A percentile compares a stretch with the other conserved stretches of the same genome.
Evolutionary conservation across 2,329 filamentous ascomycete species (phyloP).

Genomic region (Ascomycota sp.): DNA sequence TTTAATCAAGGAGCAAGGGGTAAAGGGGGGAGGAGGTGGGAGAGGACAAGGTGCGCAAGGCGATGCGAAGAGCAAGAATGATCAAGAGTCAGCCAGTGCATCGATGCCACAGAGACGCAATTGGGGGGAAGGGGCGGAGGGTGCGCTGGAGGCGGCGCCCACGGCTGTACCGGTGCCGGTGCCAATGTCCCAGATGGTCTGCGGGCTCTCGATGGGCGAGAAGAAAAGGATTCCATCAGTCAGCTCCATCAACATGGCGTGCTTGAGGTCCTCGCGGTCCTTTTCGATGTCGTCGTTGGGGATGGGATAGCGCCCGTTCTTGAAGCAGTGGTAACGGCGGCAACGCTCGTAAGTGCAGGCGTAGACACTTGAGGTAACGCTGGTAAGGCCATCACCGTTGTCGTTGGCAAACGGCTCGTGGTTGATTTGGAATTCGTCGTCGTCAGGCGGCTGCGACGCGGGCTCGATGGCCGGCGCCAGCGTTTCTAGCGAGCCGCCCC

Average conservation of each 20-base stretch:
- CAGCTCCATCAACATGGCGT: slow-evolving; percentile 16
- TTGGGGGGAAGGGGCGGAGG: no score
- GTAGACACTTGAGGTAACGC: slow-evolving; percentile 3
- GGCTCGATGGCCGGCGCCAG: slow-evolving; percentile 1
- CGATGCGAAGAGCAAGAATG: no score
- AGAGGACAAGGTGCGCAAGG: no score
- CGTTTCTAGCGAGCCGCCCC: background rate
- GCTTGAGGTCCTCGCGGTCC: slow-evolving; percentile 18
- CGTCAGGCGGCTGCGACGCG: background rate
- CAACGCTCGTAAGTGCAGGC: slow-evolving; percentile 3
- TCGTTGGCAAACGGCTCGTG: slow-evolving; percentile 1
- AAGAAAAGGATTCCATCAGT: slow-evolving; percentile 17
- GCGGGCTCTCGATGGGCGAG: slow-evolving; percentile 16
- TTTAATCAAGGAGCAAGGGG: background rate
- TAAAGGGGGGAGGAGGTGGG: no score
- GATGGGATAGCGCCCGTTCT: slow-evolving; percentile 15
- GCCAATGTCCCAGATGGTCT: slow-evolving; percentile 21
- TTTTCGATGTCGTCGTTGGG: slow-evolving; percentile 20
- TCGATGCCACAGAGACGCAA: no score
- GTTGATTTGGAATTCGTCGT: slow-evolving; percentile 1
- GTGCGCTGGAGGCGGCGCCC: no score
- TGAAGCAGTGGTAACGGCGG: slow-evolving; percentile 13
- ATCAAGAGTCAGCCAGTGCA: no score
- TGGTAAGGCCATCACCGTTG: slow-evolving; percentile 1
- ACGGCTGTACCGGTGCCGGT: slow-evolving; percentile 5